Conservation (phyloP, 208 protist genomes). For the Phytomonas serpens region DNA sequence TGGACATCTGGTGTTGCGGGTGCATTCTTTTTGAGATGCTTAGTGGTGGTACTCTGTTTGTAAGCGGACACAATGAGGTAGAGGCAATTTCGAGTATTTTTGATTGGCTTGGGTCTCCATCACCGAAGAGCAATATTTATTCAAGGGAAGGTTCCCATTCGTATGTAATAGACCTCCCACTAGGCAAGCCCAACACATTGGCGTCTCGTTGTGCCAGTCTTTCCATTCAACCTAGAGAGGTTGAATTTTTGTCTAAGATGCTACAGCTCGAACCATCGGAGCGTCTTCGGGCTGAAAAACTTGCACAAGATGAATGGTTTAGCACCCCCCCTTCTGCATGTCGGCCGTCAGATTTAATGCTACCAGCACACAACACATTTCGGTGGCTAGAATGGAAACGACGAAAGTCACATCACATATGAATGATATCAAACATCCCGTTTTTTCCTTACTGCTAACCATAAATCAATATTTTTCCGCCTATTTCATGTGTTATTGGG, state of each 20-base stretch:
- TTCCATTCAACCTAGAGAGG: slow-evolving; percentile 29
- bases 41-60: slow-evolving; percentile 90
- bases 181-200: slow-evolving; percentile 34
- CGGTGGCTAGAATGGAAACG: slow-evolving; percentile 48
- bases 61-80: slow-evolving; percentile 37
- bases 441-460: neutral
- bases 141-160: slow-evolving; percentile 14
- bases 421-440: neutral
- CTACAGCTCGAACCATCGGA: slow-evolving; percentile 63
- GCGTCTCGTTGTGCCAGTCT: slow-evolving; percentile 33
- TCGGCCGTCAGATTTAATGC: slow-evolving; percentile 39
- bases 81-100: slow-evolving; percentile 54
- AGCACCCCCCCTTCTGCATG: slow-evolving; percentile 40
- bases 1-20: slow-evolving; percentile 94
- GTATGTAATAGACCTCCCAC: slow-evolving; percentile 17
- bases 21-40: slow-evolving; percentile 98
- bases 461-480: neutral
- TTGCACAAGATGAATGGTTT: slow-evolving; percentile 75
- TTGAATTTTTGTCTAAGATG: slow-evolving; percentile 58
- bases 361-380: slow-evolving; percentile 58
- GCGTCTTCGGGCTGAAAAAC: slow-evolving; percentile 34
- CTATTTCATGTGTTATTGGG: neutral
- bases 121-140: slow-evolving; percentile 34
- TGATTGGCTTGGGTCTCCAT: slow-evolving; percentile 73
- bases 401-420: slow-evolving; percentile 11